phyloP scores from a whole-genome alignment of 371 early-diverging fungal species.

The Lichtheimia ornata region DNA sequence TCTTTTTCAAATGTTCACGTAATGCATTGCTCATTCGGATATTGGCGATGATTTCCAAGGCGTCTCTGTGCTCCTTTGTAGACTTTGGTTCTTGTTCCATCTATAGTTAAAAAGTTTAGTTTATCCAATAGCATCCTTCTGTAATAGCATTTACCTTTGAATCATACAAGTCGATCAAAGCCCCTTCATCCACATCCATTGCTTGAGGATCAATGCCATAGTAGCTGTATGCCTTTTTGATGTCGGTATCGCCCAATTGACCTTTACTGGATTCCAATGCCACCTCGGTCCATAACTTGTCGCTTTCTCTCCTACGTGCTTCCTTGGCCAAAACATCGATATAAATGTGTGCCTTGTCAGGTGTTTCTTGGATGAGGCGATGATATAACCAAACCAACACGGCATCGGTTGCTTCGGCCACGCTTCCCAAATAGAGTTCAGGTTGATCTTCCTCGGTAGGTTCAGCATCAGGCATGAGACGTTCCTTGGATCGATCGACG shows the following conservation, averaged over 20 bases:
- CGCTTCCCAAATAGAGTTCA: slow-evolving; percentile 45
- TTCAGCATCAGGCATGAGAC: background rate
- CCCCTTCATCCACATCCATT: slow-evolving; percentile 27
- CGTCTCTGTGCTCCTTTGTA: slow-evolving; percentile 25
- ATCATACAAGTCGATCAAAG: slow-evolving; percentile 33
- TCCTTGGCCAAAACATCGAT: slow-evolving; percentile 48
- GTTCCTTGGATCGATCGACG: slow-evolving; percentile 10
- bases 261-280: slow-evolving; percentile 52
- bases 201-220: slow-evolving; percentile 43
- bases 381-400: slow-evolving; percentile 55
- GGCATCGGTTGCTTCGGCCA: slow-evolving; percentile 45
- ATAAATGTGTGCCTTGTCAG: slow-evolving; percentile 17
- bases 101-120: background rate
- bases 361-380: slow-evolving; percentile 34
- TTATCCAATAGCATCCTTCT: background rate
- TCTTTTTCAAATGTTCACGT: slow-evolving; percentile 26
- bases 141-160: slow-evolving; percentile 22
- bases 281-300: slow-evolving; percentile 39
- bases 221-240: slow-evolving; percentile 53
- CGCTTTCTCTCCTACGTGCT: slow-evolving; percentile 37
- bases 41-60: slow-evolving; percentile 34
- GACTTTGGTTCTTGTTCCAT: slow-evolving; percentile 36
- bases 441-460: slow-evolving; percentile 26
- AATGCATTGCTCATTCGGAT: slow-evolving; percentile 29
- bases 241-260: slow-evolving; percentile 40